phyloP scores from a whole-genome alignment of 2,329 filamentous ascomycete genomes.

The Trichoderma aggressivum region DNA sequence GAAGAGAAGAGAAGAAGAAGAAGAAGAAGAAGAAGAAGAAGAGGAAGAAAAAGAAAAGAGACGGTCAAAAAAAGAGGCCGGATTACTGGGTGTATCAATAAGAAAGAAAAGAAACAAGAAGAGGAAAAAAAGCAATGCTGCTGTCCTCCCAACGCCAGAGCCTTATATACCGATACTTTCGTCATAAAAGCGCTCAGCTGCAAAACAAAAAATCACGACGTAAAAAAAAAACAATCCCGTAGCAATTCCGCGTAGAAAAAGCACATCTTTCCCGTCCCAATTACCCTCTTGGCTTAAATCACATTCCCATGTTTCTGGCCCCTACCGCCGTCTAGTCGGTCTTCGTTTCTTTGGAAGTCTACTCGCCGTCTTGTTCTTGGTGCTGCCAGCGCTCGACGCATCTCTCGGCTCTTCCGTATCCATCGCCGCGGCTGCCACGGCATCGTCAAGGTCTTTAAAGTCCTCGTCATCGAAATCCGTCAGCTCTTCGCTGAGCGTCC shows the following conservation, averaged over 20 bases:
- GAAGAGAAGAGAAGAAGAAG: not conserved
- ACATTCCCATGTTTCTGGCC: not conserved
- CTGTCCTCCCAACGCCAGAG: constrained; percentile 15
- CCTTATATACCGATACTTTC: constrained; percentile 14
- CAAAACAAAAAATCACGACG: not conserved
- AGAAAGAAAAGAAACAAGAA: not conserved
- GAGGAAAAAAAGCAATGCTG: not conserved
- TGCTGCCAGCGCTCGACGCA: constrained; percentile 20
- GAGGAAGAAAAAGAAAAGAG: not conserved
- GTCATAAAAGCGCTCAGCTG: constrained; percentile 9
- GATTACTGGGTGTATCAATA: constrained; percentile 19
- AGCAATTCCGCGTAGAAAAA: not conserved
- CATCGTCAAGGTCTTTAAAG: constrained; percentile 62
- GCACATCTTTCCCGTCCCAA: not conserved
- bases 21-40: too few relatives aligned
- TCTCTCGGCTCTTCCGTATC: constrained; percentile 28
- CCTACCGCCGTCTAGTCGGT: constrained; percentile 34
- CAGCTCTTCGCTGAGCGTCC: constrained; percentile 76
- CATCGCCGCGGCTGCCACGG: constrained; percentile 28
- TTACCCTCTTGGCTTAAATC: not conserved
- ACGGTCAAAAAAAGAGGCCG: not conserved
- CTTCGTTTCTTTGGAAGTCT: constrained; percentile 34
- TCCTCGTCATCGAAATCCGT: constrained; percentile 92
- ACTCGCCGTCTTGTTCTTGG: constrained; percentile 28
- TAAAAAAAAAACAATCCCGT: not conserved